Conservation (phyloP, 352 stramenopile species). For the Elongisporangium prolatum region DNA sequence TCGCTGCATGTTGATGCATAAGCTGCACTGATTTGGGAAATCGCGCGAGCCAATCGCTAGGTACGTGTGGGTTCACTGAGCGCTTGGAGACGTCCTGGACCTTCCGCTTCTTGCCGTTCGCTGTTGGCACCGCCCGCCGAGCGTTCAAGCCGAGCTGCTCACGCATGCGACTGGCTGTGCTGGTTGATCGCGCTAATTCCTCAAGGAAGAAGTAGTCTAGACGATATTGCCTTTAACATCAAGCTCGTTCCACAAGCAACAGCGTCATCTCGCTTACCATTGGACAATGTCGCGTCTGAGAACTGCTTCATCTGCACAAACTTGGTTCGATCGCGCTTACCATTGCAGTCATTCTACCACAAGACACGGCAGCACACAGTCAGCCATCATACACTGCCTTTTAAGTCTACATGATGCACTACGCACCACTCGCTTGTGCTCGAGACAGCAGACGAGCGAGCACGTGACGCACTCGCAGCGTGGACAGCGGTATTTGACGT, state of each 20-base stretch:
- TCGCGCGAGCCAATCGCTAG: conserved; percentile 62
- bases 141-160: conserved; percentile 34
- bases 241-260: neutral
- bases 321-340: conserved; percentile 82
- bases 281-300: conserved; percentile 71
- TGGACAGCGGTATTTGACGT: conserved; percentile 85
- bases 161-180: conserved; percentile 34
- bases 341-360: conserved; percentile 67
- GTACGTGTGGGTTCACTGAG: conserved; percentile 53
- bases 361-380: conserved; percentile 2
- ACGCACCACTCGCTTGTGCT: conserved; percentile 74
- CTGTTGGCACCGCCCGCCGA: conserved; percentile 10
- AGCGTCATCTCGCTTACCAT: conserved; percentile 22
- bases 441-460: conserved; percentile 70
- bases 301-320: conserved; percentile 70
- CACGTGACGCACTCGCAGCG: conserved; percentile 82
- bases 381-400: neutral
- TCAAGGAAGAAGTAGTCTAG: conserved; percentile 78
- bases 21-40: conserved; percentile 69
- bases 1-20: conserved; percentile 60
- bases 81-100: conserved; percentile 2
- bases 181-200: conserved; percentile 56
- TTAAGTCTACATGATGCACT: too few relatives aligned
- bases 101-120: conserved; percentile 20
- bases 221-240: neutral